Evolutionary conservation across 2,329 filamentous ascomycete species (phyloP).

Genomic region (Sporothrix luriei): DNA sequence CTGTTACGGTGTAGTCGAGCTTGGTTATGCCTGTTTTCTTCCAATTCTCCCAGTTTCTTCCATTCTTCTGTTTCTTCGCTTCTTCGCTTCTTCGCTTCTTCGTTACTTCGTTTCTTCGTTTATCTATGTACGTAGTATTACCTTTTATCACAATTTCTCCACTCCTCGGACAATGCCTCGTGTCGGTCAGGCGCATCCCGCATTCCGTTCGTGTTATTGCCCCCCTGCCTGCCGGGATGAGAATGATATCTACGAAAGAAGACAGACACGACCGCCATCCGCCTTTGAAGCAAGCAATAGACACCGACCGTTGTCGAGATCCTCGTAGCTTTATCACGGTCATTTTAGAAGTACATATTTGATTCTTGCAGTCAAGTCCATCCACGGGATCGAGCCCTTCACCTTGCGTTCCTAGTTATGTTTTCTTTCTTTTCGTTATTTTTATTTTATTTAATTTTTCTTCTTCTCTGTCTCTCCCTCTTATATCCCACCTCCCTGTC

Average conservation of each 20-base stretch:
- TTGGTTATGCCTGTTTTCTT: too few species aligned
- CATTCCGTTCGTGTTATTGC: conserved; percentile 16
- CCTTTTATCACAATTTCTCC: neutral
- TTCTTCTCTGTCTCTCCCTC: neutral
- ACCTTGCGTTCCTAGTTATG: neutral
- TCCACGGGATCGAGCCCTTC: neutral
- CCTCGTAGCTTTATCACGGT: neutral
- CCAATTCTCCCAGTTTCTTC: too few species aligned
- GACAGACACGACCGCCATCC: neutral
- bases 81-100: neutral
- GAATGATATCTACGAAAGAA: neutral
- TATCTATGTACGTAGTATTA: neutral
- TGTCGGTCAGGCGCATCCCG: conserved; percentile 11
- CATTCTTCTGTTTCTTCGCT: neutral
- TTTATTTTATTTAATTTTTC: neutral
- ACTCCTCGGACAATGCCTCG: neutral
- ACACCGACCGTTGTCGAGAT: neutral
- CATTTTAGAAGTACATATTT: neutral
- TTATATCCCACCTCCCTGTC: neutral
- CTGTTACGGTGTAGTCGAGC: too few species aligned
- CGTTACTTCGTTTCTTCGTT: neutral
- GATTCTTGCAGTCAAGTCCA: neutral
- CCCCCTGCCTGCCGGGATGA: neutral
- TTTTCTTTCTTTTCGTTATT: neutral
- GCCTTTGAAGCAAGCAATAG: neutral